These are phyloP conservation scores for Trametes coccinea DNA, from an alignment of 768 basidiomycete species.

Conservation along the genomic window DNA sequence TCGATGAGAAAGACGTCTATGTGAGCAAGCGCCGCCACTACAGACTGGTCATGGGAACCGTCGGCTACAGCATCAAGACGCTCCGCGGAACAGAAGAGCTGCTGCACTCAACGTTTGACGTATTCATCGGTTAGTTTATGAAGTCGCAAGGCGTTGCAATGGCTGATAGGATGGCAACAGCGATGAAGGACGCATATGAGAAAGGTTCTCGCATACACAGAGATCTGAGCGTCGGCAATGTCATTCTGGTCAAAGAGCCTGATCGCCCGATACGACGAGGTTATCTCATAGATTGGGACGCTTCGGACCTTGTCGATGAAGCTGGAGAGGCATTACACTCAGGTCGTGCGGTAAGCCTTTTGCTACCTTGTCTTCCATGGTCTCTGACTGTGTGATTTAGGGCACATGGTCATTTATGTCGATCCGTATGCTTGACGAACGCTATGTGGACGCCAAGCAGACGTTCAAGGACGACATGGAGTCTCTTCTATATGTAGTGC, in stretches of 20 bases:
- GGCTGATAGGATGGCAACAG: background rate
- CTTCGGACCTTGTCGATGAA: background rate
- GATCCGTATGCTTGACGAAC: background rate
- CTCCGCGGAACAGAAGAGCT: slow-evolving; percentile 12
- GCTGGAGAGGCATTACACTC: background rate
- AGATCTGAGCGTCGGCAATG: slow-evolving; percentile 8
- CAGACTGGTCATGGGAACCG: background rate
- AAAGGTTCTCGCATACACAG: slow-evolving; percentile 5
- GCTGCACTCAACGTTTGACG: background rate
- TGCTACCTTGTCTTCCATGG: background rate
- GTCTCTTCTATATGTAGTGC: slow-evolving; percentile 11
- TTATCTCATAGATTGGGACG: slow-evolving; percentile 18
- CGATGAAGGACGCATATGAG: slow-evolving; percentile 4
- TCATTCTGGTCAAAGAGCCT: slow-evolving; percentile 6
- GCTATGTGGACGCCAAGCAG: background rate
- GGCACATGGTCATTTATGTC: slow-evolving; percentile 19
- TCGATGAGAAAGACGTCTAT: background rate
- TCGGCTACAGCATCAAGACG: background rate
- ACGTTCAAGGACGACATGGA: slow-evolving; percentile 20
- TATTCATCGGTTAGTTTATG: background rate
- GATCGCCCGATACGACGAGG: background rate
- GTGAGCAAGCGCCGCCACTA: background rate
- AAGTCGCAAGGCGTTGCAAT: background rate
- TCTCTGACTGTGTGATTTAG: background rate
- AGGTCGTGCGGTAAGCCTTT: background rate